Conservation (phyloP, 23 red algal species). For the Cyanidioschyzon merolae region DNA sequence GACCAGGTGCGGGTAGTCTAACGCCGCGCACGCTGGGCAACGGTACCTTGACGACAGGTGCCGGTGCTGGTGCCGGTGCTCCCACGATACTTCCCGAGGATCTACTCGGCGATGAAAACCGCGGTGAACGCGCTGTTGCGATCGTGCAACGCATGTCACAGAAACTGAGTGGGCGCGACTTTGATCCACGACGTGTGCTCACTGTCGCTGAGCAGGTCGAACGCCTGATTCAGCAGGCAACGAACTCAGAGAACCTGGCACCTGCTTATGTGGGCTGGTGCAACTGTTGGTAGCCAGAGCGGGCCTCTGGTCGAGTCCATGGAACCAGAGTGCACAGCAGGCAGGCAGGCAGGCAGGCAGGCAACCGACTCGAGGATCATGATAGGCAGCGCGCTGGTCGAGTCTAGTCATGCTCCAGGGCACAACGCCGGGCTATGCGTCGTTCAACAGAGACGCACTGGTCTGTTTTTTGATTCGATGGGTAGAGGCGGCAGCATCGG, state of each 20-base stretch:
- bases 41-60: not conserved
- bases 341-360: no score
- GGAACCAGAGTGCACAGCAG: no score
- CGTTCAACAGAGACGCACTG: no score
- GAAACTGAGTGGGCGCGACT: slow-evolving; percentile 45
- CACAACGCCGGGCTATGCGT: no score
- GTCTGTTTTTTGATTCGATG: no score
- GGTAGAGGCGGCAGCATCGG: no score
- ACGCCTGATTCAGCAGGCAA: slow-evolving; percentile 64
- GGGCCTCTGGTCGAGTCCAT: no score
- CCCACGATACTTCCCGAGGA: not conserved
- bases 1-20: no score
- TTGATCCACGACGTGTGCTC: slow-evolving; percentile 19
- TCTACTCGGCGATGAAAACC: not conserved
- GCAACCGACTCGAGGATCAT: no score
- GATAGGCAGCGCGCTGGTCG: no score
- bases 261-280: slow-evolving; percentile 76
- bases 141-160: slow-evolving; percentile 37
- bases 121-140: slow-evolving; percentile 26
- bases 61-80: not conserved
- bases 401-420: no score
- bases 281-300: slow-evolving; percentile 30
- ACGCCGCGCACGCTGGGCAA: no score
- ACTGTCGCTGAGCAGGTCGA: slow-evolving; percentile 54
- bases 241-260: slow-evolving; percentile 67